Evolutionary conservation across 1,139 yeast genomes (phyloP), one percentile per base, ranked within the genome.

Genomic region (Debaryomyces sp.): DNA sequence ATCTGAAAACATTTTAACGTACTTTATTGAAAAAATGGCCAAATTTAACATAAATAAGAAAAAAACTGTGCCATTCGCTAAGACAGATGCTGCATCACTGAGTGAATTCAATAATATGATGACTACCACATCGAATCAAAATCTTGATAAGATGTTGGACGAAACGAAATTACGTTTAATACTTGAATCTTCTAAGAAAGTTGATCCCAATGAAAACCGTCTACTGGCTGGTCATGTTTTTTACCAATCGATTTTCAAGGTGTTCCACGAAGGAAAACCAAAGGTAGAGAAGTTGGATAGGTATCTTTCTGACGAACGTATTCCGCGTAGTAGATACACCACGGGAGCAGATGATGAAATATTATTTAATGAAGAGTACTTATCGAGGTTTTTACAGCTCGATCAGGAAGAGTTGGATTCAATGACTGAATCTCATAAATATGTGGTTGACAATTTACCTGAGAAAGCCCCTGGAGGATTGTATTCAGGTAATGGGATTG

Each of bases 401-500:
- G 71, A 78, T 7, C 64, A 64, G 0, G 69, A 67, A 0, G 84
- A 85, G 55, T 66, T 79, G 23, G 59, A 60, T 1, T 72, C 75
- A 45, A 68, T 89, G 70, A 71, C 69, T 37, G 58, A 61, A 13
- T 75, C 85, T 12, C 96, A 89, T 65, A 56, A 61, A 9, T 62
- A 66, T 37, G 85, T 82, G 34, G 80, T 85, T 27, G 70, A 71
- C 1, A 66, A 71, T 24, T 63, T 87, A 24, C 86, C 87, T 2
- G 63, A 70, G 0, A 52, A 59, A 3, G 68, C 73, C 3, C 86
- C 90, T 0, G 64, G 68, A 27, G 68, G 74, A 2, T 60, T 80
- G 9, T 84, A 81, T 60, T 60, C 68, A n/a, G 92, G 92, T 0
- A 75, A 82, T 50, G 96, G 96, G 26, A 82, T 89, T 36, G 96